phyloP scores from a whole-genome alignment of 257 asterid species.

The Solanum sitiens region DNA sequence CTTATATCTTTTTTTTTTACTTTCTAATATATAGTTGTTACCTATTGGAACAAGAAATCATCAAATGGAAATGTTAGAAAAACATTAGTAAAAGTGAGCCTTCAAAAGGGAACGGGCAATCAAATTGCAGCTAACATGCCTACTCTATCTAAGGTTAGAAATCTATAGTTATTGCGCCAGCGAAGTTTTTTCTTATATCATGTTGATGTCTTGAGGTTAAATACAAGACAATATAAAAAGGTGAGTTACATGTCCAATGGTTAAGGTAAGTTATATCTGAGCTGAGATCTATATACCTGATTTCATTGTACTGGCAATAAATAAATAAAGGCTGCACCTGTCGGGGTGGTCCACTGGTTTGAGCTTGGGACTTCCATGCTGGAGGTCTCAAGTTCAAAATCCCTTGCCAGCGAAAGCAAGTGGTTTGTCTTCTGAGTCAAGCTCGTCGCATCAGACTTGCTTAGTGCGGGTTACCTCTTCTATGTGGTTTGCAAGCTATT shows the following conservation, averaged over 20 bases:
- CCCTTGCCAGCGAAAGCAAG: too few relatives aligned
- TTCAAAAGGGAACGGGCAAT: background rate
- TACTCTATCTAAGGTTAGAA: background rate
- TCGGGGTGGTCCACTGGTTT: too few relatives aligned
- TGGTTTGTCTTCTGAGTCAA: too few relatives aligned
- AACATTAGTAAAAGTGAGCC: background rate
- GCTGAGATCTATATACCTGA: background rate
- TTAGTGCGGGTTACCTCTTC: too few relatives aligned
- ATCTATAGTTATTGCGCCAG: background rate
- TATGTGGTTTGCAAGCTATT: too few relatives aligned
- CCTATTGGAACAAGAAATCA: background rate
- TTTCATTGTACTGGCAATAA: background rate
- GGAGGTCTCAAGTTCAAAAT: too few relatives aligned
- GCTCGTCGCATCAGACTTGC: too few relatives aligned
- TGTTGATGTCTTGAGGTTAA: background rate
- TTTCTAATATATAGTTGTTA: background rate
- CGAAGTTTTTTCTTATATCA: background rate
- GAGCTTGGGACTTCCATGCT: too few relatives aligned
- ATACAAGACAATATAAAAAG: background rate
- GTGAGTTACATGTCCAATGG: background rate
- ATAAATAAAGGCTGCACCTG: background rate
- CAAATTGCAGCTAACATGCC: background rate
- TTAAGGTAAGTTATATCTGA: background rate
- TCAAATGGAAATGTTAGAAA: background rate
- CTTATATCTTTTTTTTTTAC: background rate